Base-by-base conservation (phyloP, 2,329 filamentous ascomycete species). In the Coniochaeta sp. region DNA sequence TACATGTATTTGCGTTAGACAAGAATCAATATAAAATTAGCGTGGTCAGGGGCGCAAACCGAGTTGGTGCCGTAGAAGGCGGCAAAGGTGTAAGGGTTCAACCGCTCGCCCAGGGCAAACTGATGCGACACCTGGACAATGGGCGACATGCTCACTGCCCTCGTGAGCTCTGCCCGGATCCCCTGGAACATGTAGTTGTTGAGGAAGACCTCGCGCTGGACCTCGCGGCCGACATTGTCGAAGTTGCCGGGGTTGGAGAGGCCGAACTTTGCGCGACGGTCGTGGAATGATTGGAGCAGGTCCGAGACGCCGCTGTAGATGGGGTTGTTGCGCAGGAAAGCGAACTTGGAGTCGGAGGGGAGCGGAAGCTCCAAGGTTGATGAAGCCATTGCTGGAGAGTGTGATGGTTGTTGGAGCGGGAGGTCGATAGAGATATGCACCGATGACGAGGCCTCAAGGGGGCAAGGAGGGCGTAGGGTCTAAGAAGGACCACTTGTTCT, bases 71-170 rank as follows among this genome's bases (percentile, higher is more conserved):
- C 95, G 74, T 95, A 97, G 71, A 99, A 86, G 65, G 90, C 91
- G 67, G 92, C 91, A 78, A 98, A 96, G 59, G 91, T 91, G 78
- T 99, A 99, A 40, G 95, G 95, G 73, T 93, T 93, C 74, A 96
- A 82, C 67, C 89, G 87, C 77, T 96, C 91, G 68, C 95, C 93
- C 85, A 97, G 91, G 60, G 93, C 89, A 75, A 99, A 95, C 69
- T 95, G 91, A 79, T 99, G 95, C 66, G 93, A 97, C 68, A 97
- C 90, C 78, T 98, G 93, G 83, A 99, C 99, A 67, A 98, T 81
- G 61, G 95, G 95, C 61, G 88, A 86, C 74, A 96, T 86, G 83
- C 92, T 95, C 79, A 98, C 96, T 72, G 91, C 88, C 83, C 97
- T 98, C 73, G 92, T 97, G 73, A 98, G 81, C 77, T 99, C 95